Percentiles rank a stretch among this genome's conserved stretches.
Conservation (phyloP, 202 grass and related monocot species). For the Alloteropsis angusta region DNA sequence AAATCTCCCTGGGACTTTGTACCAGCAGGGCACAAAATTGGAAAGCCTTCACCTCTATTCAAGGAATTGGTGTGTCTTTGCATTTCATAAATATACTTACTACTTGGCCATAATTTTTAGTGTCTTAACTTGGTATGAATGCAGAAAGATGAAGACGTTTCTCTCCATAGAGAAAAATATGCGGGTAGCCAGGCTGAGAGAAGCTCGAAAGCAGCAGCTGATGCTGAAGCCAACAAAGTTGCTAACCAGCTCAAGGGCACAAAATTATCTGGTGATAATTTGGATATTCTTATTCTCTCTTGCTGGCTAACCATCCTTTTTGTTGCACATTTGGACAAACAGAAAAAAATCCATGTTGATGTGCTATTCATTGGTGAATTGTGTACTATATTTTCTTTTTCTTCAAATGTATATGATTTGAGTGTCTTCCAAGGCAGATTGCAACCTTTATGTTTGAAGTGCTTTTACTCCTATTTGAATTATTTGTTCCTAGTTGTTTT, state of each 20-base stretch:
- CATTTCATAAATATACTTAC: constrained; percentile 15
- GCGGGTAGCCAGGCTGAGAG: constrained; percentile 92
- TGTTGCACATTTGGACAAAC: neutral
- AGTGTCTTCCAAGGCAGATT: neutral
- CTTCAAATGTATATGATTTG: neutral
- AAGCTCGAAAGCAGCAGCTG: constrained; percentile 50
- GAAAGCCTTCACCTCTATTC: constrained; percentile 70
- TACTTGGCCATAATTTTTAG: neutral
- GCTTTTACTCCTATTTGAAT: neutral
- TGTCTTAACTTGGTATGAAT: constrained; percentile 16
- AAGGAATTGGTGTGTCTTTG: constrained; percentile 62
- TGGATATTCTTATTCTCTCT: constrained; percentile 1
- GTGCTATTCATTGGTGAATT: neutral
- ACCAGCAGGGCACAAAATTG: constrained; percentile 65
- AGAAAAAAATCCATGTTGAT: constrained; percentile 1
- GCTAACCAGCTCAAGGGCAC: constrained; percentile 64
- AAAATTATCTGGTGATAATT: constrained; percentile 56
- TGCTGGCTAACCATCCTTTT: neutral
- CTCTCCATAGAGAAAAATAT: constrained; percentile 55
- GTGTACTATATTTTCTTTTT: neutral
- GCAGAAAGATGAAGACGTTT: constrained; percentile 79
- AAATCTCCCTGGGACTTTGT: constrained; percentile 80
- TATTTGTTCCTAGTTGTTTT: neutral
- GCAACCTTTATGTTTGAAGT: neutral
- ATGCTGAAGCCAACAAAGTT: constrained; percentile 49